phyloP scores from a whole-genome alignment of 1,139 yeast genomes.

The Kluyveromyces sp. region DNA sequence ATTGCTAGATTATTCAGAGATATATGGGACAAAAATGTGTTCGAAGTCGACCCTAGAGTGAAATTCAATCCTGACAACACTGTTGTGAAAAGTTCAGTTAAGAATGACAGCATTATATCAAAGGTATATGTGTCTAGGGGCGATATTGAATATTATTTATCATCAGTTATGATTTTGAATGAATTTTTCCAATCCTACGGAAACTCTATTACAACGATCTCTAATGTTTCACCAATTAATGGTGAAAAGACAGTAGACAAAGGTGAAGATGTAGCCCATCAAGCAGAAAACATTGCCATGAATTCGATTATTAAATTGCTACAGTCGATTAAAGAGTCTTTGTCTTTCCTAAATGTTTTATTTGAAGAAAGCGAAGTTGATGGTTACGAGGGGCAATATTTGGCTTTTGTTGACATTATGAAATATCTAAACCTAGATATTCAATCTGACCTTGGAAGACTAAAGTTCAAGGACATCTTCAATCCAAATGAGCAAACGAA shows the following conservation, averaged over 20 bases:
- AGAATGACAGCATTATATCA: conserved; percentile 18
- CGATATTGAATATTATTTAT: conserved; percentile 58
- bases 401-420: conserved; percentile 54
- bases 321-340: conserved; percentile 77
- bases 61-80: conserved; percentile 30
- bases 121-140: conserved; percentile 38
- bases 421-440: conserved; percentile 57
- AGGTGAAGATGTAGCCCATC: conserved; percentile 48
- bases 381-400: conserved; percentile 35
- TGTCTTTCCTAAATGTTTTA: conserved; percentile 76
- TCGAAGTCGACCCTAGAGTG: conserved; percentile 39
- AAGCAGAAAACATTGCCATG: conserved; percentile 89
- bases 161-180: conserved; percentile 50
- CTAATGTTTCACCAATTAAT: conserved; percentile 30
- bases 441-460: conserved; percentile 58
- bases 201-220: conserved; percentile 55
- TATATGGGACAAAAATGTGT: conserved; percentile 69
- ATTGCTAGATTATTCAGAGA: conserved; percentile 71
- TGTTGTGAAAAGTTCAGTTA: conserved; percentile 8
- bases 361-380: conserved; percentile 59
- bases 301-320: conserved; percentile 70
- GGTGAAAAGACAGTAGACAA: conserved; percentile 21
- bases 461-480: conserved; percentile 70
- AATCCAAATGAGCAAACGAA: conserved; percentile 57
- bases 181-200: conserved; percentile 51